These are phyloP conservation scores for Thielaviopsis ethacetica DNA, from an alignment of 2,329 filamentous ascomycete species.

Conservation along the genomic window DNA sequence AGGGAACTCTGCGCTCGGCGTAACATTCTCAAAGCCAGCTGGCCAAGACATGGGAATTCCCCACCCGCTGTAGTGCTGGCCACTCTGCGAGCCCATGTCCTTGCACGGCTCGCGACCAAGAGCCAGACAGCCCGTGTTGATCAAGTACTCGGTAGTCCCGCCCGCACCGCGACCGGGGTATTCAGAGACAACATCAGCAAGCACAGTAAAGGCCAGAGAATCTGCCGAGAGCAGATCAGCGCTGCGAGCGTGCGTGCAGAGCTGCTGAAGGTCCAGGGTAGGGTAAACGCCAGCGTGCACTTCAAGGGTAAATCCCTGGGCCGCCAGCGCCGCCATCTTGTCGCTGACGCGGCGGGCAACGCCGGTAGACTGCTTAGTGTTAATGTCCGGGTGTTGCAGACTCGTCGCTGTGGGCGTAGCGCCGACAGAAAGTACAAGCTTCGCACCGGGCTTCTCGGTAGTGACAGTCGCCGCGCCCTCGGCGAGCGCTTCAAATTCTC, in stretches of 20 bases:
- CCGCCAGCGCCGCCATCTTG: slow-evolving; percentile 23
- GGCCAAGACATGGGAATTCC: slow-evolving; percentile 49
- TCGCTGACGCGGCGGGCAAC: slow-evolving; percentile 14
- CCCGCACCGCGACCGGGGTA: slow-evolving; percentile 41
- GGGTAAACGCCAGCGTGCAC: slow-evolving; percentile 66
- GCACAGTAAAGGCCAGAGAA: slow-evolving; percentile 48
- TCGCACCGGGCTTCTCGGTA: slow-evolving; percentile 16
- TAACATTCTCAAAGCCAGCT: slow-evolving; percentile 18
- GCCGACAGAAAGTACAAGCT: slow-evolving; percentile 49
- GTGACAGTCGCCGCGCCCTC: not conserved
- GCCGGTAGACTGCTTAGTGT: slow-evolving; percentile 15
- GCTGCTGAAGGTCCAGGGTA: slow-evolving; percentile 61
- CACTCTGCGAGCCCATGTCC: slow-evolving; percentile 21
- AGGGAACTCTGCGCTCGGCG: slow-evolving; percentile 26
- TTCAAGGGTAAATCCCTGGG: slow-evolving; percentile 31
- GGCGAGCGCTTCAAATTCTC: slow-evolving; percentile 36
- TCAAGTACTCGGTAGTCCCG: slow-evolving; percentile 42
- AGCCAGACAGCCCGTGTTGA: slow-evolving; percentile 53
- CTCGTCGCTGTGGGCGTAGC: slow-evolving; percentile 60
- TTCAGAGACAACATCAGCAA: slow-evolving; percentile 55
- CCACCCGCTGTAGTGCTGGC: slow-evolving; percentile 48
- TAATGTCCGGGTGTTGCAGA: slow-evolving; percentile 36
- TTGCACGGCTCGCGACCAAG: slow-evolving; percentile 59
- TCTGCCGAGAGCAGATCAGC: slow-evolving; percentile 27
- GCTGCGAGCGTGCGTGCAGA: slow-evolving; percentile 48